Base-by-base conservation (phyloP, 169 alveolate species). In the Plasmodium cynomolgi region DNA sequence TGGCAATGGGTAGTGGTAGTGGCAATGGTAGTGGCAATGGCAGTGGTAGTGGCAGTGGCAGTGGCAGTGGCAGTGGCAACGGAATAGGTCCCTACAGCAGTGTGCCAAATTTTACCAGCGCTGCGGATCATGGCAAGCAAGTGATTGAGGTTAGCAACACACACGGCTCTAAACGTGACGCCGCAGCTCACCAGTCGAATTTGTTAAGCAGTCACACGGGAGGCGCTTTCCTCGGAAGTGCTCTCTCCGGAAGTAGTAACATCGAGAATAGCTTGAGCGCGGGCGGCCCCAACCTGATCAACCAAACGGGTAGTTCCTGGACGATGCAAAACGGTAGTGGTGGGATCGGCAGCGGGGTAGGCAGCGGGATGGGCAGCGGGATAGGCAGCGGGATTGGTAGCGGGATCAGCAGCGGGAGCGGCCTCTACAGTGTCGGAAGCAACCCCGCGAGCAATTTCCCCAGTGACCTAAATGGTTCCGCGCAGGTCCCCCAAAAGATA, bases 381-480 rank as follows among this genome's bases (percentile, higher is more conserved):
- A 81, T 54, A 50, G 23, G n/a, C n/a, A n/a, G n/a, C n/a, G n/a
- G n/a, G n/a, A 77, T 31, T 77, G 31, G 47, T 23, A 31, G n/a
- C 17, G 90, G 72, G 1, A 20, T 17, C 23, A 33, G 9, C 3
- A 34, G 29, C 31, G 34, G 88, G 15, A 47, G 56, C 54, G 39
- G 31, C 85, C 44, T 15, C 29, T n/a, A 44, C 74, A 5, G 62
- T 79, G 62, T 8, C 6, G 56, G 44, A 39, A 20, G 44, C 50
- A 79, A 23, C 20, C 33, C 8, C 82, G 82, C 31, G 13, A 50
- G 20, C 72, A 82, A 50, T 47, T 39, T 26, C 72, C 90, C 31
- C 44, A 58, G 73, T 83, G 91, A 29, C 74, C 47, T 83, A 83
- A 62, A 62, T 68, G 20, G 72, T 58, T 34, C 74, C 41, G 33